Evolutionary conservation across 345 rosid species (phyloP), one percentile per base, ranked within the genome.

Genomic region (Physaria fendleri): DNA sequence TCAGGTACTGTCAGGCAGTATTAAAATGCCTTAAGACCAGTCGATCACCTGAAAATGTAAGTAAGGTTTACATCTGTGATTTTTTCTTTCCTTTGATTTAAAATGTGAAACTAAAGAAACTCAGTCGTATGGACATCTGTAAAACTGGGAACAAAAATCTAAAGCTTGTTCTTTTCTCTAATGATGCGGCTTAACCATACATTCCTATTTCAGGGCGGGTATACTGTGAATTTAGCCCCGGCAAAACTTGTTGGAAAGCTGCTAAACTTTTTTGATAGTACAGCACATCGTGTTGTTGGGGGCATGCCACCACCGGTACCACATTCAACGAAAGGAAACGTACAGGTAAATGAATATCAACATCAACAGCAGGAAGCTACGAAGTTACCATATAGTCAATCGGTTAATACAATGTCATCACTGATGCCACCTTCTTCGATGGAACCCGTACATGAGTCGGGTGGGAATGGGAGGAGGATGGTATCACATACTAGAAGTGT

Each of bases 1-100:
- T 58, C 70, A 86, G 95, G 76, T 86, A 86, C 44, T 86, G 95
- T 65, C 95, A 86, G 64, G 88, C 82, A 37, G 71, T 84, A 48
- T 63, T 71, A 50, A 86, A 75, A 73, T 80, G 88, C 61, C 72
- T 80, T 41, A 86, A 79, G 73, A 77, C 81, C 18, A 84, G 83
- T 16, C 81, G 84, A 68, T 49, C 82, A 27, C 63, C 81, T 20
- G 8, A 69, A 25, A 38, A 4, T 14, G 18, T 6, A 11, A 39
- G 8, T 2, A 53, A 8, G 12, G n/a, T 21, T 33, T 21, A 20
- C 28, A 17, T 58, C 40, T 32, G 20, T 42, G 12, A 40, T 15
- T 3, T 41, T 20, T 39, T 6, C 43, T 39, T 39, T 16, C 20
- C 43, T 39, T 39, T 16, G 43, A 39, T 39, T 8, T 7, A 39